These are phyloP conservation scores for Sporothrix dimorphospora DNA, from an alignment of 2,329 filamentous ascomycete genomes.

Conservation along the genomic window DNA sequence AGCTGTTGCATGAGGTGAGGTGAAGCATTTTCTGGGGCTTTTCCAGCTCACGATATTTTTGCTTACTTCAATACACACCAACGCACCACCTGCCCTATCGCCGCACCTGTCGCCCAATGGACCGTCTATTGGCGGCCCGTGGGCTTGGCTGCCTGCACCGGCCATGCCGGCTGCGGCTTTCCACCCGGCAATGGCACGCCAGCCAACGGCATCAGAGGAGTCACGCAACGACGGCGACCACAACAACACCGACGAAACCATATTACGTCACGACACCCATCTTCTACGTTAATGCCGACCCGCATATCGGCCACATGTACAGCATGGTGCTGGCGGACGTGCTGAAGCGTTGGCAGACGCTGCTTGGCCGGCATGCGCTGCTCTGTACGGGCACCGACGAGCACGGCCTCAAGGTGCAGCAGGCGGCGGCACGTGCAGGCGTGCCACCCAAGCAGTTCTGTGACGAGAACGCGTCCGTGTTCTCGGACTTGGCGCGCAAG, in stretches of 20 bases:
- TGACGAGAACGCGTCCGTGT: conserved; percentile 79
- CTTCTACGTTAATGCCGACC: conserved; percentile 98
- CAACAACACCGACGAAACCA: conserved; percentile 60
- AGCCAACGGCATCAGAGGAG: conserved; percentile 1
- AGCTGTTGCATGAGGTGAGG: conserved; percentile 2
- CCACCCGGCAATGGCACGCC: background rate
- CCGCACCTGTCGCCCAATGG: conserved; percentile 24
- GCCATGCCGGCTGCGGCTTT: conserved; percentile 13
- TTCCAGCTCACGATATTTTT: conserved; percentile 3
- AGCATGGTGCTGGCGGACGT: conserved; percentile 90
- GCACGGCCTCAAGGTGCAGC: conserved; percentile 96
- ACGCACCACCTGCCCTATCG: background rate
- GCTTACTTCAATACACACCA: background rate
- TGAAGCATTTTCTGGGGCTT: conserved; percentile 21
- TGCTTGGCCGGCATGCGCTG: conserved; percentile 65
- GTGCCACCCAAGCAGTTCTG: conserved; percentile 83
- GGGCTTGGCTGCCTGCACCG: conserved; percentile 28
- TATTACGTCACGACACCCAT: conserved; percentile 97
- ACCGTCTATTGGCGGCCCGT: conserved; percentile 29
- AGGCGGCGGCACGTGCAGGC: conserved; percentile 72
- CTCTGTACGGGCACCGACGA: conserved; percentile 94
- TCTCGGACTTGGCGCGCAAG: conserved; percentile 71
- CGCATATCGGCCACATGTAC: conserved; percentile 94
- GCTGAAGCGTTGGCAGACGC: conserved; percentile 84
- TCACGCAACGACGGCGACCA: background rate